These are phyloP conservation scores for Trametopsis cervina DNA, from an alignment of 768 basidiomycete species.

Conservation along the genomic window DNA sequence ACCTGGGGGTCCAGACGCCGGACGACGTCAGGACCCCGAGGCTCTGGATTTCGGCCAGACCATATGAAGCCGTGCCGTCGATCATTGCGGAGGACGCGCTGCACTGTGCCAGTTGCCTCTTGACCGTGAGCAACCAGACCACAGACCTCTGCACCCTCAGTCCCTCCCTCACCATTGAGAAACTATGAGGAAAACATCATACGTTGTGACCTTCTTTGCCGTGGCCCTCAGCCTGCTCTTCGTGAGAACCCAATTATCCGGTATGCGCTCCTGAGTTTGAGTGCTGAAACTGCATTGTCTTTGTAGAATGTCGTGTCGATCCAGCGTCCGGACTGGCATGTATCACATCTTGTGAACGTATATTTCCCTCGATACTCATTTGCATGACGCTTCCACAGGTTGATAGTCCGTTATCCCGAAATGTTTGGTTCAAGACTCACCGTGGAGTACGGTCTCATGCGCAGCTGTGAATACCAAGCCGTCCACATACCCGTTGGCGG, in stretches of 20 bases:
- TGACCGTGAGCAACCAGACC: too few species aligned
- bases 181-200: slow-evolving; percentile 73
- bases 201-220: slow-evolving; percentile 55
- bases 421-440: slow-evolving; percentile 40
- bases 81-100: too few species aligned
- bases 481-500: slow-evolving; percentile 40
- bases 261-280: neutral
- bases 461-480: slow-evolving; percentile 48
- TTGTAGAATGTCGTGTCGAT: slow-evolving; percentile 53
- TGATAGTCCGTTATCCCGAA: slow-evolving; percentile 37
- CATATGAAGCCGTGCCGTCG: too few species aligned
- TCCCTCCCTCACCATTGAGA: too few species aligned
- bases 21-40: too few species aligned
- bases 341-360: slow-evolving; percentile 10
- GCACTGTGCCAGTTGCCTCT: too few species aligned
- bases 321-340: slow-evolving; percentile 59
- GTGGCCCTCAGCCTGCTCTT: slow-evolving; percentile 43
- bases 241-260: slow-evolving; percentile 30
- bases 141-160: too few species aligned
- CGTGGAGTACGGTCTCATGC: slow-evolving; percentile 50
- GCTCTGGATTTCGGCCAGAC: too few species aligned
- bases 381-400: slow-evolving; percentile 2
- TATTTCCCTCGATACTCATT: slow-evolving; percentile 8
- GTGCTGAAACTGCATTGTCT: neutral
- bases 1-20: too few species aligned